Conservation (phyloP, 2,329 filamentous ascomycete genomes). For the Seiridium cupressi region DNA sequence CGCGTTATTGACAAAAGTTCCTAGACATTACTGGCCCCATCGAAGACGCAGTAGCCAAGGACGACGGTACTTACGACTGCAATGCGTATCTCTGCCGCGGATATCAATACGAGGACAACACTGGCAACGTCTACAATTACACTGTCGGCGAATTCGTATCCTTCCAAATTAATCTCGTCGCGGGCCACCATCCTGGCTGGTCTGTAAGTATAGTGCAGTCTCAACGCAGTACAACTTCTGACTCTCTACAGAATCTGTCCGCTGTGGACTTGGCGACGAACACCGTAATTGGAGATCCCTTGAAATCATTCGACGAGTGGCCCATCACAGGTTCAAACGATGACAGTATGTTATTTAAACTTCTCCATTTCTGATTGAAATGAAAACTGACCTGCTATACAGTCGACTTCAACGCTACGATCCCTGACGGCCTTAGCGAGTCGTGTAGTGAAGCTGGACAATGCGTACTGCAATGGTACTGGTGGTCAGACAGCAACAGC, state of each 20-base stretch:
- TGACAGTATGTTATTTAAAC: conserved; percentile 31
- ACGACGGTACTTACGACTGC: conserved; percentile 21
- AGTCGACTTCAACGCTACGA: conserved; percentile 51
- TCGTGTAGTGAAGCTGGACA: conserved; percentile 48
- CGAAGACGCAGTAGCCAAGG: conserved; percentile 22
- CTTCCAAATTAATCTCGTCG: conserved; percentile 36
- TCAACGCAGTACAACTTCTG: conserved; percentile 5
- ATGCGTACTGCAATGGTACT: conserved; percentile 57
- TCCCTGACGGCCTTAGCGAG: conserved; percentile 43
- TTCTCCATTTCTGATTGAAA: too few relatives aligned
- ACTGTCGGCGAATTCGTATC: conserved; percentile 32
- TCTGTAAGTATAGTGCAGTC: conserved; percentile 15
- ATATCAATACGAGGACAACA: conserved; percentile 29
- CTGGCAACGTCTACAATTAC: conserved; percentile 22
- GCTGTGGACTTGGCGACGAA: conserved; percentile 45
- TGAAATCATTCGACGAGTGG: conserved; percentile 40
- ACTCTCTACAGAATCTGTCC: conserved; percentile 40
- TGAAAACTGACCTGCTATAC: conserved; percentile 18
- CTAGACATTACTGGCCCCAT: conserved; percentile 24
- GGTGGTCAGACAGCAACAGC: conserved; percentile 51
- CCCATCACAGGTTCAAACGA: conserved; percentile 19
- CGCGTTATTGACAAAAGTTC: background rate
- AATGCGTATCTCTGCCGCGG: conserved; percentile 27
- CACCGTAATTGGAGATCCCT: conserved; percentile 44
- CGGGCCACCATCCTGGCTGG: conserved; percentile 33